A percentile compares a stretch with the other conserved stretches of the same genome.
phyloP scores from a whole-genome alignment of 805 yeast genomes.

The Candida tibetensis region DNA sequence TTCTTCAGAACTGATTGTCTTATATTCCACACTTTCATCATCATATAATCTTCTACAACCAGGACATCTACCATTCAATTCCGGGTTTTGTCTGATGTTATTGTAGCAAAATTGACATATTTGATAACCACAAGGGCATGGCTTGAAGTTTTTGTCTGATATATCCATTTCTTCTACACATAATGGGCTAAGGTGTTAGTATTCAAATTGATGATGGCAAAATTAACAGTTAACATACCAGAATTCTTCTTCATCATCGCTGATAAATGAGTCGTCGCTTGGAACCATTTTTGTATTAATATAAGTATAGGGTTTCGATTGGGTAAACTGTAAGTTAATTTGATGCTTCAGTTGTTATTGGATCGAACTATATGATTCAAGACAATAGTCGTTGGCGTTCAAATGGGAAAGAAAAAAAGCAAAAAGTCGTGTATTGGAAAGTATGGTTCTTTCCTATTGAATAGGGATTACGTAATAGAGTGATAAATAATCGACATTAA shows the following conservation, averaged over 20 bases:
- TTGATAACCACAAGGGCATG: slow-evolving; percentile 99
- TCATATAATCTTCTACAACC: slow-evolving; percentile 94
- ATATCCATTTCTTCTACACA: slow-evolving; percentile 98
- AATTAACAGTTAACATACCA: slow-evolving; percentile 41
- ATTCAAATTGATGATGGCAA: slow-evolving; percentile 1
- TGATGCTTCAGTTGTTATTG: not conserved
- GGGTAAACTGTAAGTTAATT: not conserved
- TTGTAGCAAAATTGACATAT: slow-evolving; percentile 98
- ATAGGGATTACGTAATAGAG: too few relatives aligned
- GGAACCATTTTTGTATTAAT: slow-evolving; percentile 22
- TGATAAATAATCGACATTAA: too few relatives aligned
- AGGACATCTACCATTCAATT: slow-evolving; percentile 93
- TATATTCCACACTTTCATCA: slow-evolving; percentile 89
- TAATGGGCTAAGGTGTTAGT: slow-evolving; percentile 60
- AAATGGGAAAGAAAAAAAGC: not conserved
- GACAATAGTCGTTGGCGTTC: not conserved
- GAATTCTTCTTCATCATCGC: slow-evolving; percentile 78
- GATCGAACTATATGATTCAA: not conserved
- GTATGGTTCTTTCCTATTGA: too few relatives aligned
- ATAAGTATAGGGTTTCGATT: not conserved
- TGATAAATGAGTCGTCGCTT: slow-evolving; percentile 54
- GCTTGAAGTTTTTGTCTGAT: slow-evolving; percentile 92
- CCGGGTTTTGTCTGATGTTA: slow-evolving; percentile 93
- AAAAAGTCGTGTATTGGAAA: not conserved
- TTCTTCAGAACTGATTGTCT: slow-evolving; percentile 80